A percentile compares a stretch with the other conserved stretches of the same genome.
Evolutionary conservation across 345 rosid species (phyloP).

Genomic region (Salix viminalis): DNA sequence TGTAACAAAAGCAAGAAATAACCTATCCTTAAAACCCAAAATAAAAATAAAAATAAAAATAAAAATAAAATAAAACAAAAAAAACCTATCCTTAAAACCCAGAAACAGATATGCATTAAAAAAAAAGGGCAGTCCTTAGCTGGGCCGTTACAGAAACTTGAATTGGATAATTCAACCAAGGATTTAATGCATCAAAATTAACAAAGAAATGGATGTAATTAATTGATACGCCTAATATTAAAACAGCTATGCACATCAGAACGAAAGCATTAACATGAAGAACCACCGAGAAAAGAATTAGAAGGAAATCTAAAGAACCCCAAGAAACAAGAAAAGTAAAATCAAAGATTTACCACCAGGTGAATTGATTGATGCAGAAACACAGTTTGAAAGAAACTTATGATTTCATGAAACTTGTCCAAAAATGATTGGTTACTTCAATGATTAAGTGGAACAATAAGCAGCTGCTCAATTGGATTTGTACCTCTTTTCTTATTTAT

Average conservation of each 20-base stretch:
- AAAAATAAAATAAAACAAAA: no score
- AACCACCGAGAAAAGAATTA: not conserved
- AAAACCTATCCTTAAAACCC: not conserved
- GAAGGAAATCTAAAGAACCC: not conserved
- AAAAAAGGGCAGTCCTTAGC: not conserved
- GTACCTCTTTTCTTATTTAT: not conserved
- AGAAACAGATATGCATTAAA: not conserved
- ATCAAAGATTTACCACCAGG: not conserved
- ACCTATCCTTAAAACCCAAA: not conserved
- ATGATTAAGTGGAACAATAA: not conserved
- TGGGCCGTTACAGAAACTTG: not conserved
- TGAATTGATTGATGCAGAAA: not conserved
- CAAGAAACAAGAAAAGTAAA: not conserved
- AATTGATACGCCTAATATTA: not conserved
- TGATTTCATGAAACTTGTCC: not conserved
- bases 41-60: no score
- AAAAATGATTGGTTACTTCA: not conserved
- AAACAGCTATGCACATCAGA: not conserved
- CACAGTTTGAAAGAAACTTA: not conserved
- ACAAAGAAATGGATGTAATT: not conserved
- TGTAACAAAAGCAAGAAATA: not conserved
- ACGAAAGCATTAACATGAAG: not conserved
- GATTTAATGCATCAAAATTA: not conserved
- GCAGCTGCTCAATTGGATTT: not conserved
- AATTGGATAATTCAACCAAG: not conserved